Percentiles rank a stretch among this genome's conserved stretches.
phyloP scores from a whole-genome alignment of 257 asterid genomes.

The Lavandula angustifolia region DNA sequence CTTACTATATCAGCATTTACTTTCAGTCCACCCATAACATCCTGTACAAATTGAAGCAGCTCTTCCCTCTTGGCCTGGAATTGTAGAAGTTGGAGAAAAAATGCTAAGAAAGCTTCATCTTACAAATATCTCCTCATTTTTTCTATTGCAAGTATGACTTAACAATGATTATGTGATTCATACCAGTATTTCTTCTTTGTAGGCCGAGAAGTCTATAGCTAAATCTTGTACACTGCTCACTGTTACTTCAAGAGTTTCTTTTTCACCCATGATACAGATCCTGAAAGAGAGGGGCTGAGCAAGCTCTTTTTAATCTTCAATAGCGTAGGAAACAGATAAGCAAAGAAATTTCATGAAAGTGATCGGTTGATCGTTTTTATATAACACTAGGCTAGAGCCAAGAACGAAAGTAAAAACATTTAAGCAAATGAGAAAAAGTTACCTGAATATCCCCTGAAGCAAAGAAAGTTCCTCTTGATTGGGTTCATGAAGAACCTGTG shows the following conservation, averaged over 20 bases:
- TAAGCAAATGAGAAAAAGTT: slow-evolving; percentile 37
- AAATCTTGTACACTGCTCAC: slow-evolving; percentile 58
- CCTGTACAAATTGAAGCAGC: slow-evolving; percentile 87
- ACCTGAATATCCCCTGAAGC: slow-evolving; percentile 87
- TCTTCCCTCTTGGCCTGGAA: slow-evolving; percentile 87
- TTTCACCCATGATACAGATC: slow-evolving; percentile 75
- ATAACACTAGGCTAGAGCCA: slow-evolving; percentile 31
- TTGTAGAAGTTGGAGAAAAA: slow-evolving; percentile 11
- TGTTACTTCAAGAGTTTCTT: slow-evolving; percentile 61
- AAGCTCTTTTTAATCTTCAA: slow-evolving; percentile 23
- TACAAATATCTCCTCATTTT: slow-evolving; percentile 13
- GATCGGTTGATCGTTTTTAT: slow-evolving; percentile 18
- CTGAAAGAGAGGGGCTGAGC: slow-evolving; percentile 37
- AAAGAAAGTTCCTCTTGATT: slow-evolving; percentile 77
- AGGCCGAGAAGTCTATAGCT: slow-evolving; percentile 74
- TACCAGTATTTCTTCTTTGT: slow-evolving; percentile 89
- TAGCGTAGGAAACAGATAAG: slow-evolving; percentile 25
- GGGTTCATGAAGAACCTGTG: slow-evolving; percentile 83
- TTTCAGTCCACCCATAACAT: slow-evolving; percentile 87
- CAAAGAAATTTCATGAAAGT: slow-evolving; percentile 23
- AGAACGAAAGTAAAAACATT: slow-evolving; percentile 29
- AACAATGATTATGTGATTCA: slow-evolving; percentile 23
- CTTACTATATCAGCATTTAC: slow-evolving; percentile 77
- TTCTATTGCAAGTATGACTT: slow-evolving; percentile 10
- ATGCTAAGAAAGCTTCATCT: neutral